Conservation (phyloP, 2,329 filamentous ascomycete species). For the Diaporthe ampelina region DNA sequence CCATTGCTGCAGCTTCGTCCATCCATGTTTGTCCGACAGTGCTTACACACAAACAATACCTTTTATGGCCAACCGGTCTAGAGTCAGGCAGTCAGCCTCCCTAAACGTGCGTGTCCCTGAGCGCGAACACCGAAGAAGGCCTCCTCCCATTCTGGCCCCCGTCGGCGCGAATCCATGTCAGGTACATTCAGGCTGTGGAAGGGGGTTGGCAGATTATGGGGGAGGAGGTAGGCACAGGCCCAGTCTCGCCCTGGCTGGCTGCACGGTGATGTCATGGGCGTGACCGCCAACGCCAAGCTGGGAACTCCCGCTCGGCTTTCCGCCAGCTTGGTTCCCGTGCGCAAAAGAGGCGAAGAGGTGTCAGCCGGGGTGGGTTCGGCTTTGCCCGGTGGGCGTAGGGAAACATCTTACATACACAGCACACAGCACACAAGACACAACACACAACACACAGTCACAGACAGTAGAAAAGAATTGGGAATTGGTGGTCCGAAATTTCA, state of each 20-base stretch:
- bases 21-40: not conserved
- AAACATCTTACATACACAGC: too few species aligned
- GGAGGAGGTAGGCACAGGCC: not conserved
- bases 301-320: constrained; percentile 26
- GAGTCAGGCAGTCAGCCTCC: not conserved
- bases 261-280: constrained; percentile 27
- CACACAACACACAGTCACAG: too few species aligned
- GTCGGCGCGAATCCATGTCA: not conserved
- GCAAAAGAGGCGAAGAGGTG: not conserved
- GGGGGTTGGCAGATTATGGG: not conserved
- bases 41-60: not conserved
- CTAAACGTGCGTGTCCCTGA: not conserved
- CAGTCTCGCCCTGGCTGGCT: constrained; percentile 2
- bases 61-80: not conserved
- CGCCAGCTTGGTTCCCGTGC: constrained; percentile 2
- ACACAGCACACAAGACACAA: too few species aligned
- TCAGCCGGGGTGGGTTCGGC: constrained; percentile 7
- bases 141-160: not conserved
- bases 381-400: not conserved
- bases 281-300: constrained; percentile 30
- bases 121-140: not conserved
- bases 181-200: not conserved
- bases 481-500: too few species aligned
- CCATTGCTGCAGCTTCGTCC: not conserved
- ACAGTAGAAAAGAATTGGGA: too few species aligned